These are phyloP conservation scores for Macrolepiota albuminosa DNA, from an alignment of 768 basidiomycete genomes.

Conservation along the genomic window DNA sequence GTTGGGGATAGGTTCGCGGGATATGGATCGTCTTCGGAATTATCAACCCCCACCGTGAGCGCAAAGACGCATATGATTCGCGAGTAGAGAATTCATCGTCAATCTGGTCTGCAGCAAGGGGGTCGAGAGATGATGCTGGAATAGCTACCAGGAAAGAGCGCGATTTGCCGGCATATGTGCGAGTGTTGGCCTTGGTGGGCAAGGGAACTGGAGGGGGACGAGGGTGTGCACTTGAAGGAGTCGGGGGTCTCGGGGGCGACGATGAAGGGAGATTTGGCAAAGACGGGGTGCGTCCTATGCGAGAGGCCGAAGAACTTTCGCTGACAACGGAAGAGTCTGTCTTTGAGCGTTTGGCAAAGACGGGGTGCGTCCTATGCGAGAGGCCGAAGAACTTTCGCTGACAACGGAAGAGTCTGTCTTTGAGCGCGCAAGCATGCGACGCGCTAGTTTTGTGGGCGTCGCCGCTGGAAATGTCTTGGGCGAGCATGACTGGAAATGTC, in stretches of 20 bases:
- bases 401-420: constrained; percentile 56
- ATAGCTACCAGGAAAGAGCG: constrained; percentile 77
- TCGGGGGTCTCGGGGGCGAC: constrained; percentile 21
- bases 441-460: constrained; percentile 45
- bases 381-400: constrained; percentile 14
- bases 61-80: constrained; percentile 75
- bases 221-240: constrained; percentile 14
- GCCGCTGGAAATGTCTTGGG: constrained; percentile 22
- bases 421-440: constrained; percentile 70
- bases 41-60: constrained; percentile 81
- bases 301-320: constrained; percentile 14
- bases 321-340: constrained; percentile 51
- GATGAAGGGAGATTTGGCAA: constrained; percentile 29
- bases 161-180: constrained; percentile 72
- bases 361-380: constrained; percentile 26
- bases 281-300: constrained; percentile 31
- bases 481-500: constrained; percentile 37
- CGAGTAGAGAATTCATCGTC: constrained; percentile 49
- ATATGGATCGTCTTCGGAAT: constrained; percentile 68
- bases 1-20: constrained; percentile 28
- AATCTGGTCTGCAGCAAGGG: constrained; percentile 25
- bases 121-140: constrained; percentile 29
- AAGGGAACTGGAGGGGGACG: constrained; percentile 23
- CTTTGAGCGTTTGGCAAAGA: constrained; percentile 55
- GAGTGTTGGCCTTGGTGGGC: constrained; percentile 30